Percentiles rank a stretch among this genome's conserved stretches.
Conservation (phyloP, 2,329 filamentous ascomycete genomes). For the Thyridium curvatum region DNA sequence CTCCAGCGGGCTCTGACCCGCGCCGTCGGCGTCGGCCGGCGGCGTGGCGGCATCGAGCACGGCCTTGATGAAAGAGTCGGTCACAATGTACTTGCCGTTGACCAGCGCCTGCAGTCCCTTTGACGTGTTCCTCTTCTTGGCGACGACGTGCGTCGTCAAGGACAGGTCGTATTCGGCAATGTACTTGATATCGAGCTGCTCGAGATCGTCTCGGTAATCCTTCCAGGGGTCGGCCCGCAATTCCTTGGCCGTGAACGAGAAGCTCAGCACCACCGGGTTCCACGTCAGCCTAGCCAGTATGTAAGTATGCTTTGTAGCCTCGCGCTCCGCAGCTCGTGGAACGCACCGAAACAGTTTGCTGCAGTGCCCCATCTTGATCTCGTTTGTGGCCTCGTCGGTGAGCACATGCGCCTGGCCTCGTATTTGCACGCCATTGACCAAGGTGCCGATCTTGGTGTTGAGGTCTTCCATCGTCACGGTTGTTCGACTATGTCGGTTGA, state of each 20-base stretch:
- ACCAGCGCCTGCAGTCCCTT: slow-evolving; percentile 83
- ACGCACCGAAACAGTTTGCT: slow-evolving; percentile 53
- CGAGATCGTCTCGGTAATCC: slow-evolving; percentile 58
- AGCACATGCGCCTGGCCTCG: slow-evolving; percentile 55
- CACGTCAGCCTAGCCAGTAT: slow-evolving; percentile 59
- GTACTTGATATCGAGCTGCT: slow-evolving; percentile 85
- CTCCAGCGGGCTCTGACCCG: slow-evolving; percentile 52
- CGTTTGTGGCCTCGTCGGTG: slow-evolving; percentile 46
- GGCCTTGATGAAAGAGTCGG: slow-evolving; percentile 65
- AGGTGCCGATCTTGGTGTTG: slow-evolving; percentile 78
- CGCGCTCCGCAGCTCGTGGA: not conserved
- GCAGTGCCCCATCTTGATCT: slow-evolving; percentile 67
- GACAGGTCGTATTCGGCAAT: slow-evolving; percentile 62
- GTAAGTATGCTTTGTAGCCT: slow-evolving; percentile 1
- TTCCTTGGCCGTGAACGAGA: slow-evolving; percentile 69
- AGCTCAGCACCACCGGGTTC: slow-evolving; percentile 74
- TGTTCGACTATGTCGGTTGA: slow-evolving; percentile 50
- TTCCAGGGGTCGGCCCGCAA: slow-evolving; percentile 59
- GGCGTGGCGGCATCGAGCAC: slow-evolving; percentile 55
- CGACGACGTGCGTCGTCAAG: slow-evolving; percentile 80
- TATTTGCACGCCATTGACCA: slow-evolving; percentile 66
- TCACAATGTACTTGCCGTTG: slow-evolving; percentile 72
- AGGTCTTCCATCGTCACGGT: slow-evolving; percentile 67
- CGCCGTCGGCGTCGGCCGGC: slow-evolving; percentile 38
- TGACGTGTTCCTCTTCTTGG: slow-evolving; percentile 83